Base-by-base conservation (phyloP, 495 filamentous ascomycete species). In the Neurospora cerealis region DNA sequence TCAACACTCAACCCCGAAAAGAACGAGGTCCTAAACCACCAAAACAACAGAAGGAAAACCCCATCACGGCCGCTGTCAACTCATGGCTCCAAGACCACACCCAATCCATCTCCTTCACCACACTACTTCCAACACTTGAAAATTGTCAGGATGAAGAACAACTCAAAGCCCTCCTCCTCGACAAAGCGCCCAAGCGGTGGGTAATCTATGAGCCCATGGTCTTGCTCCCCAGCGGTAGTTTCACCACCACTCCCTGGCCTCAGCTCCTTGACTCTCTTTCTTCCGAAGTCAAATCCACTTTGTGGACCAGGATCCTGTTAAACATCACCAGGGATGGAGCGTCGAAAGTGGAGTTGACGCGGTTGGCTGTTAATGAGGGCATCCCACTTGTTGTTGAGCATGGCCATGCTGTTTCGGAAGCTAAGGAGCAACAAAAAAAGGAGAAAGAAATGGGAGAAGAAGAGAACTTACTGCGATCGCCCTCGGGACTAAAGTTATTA, bases 331-430 rank as follows among this genome's bases (percentile, higher is more conserved):
- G 28, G 7, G 54, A 66, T 32, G 24, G 54, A 19, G 75, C 74
- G 7, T 78, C 48, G 11, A 81, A 79, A 9, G 83, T 74, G 1
- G 41, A 46, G 0, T 75, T 91, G 8, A 93, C 91, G 0, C 91
- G 94, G 76, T 83, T 95, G 11, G 93, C 93, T 17, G 82, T 92
- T 54, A 95, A 93, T 78, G 88, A 89, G 41, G 91, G 37, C 2
- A 38, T 38, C 9, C 37, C 37, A 0, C 9, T 38, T 9, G 37
- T 9, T 38, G 37, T 7, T 38, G 37, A 38, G 2, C 32, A 38
- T n/a, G n/a, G n/a, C n/a, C n/a, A n/a, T n/a, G n/a, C n/a, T n/a
- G n/a, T n/a, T n/a, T n/a, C n/a, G n/a, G n/a, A n/a, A n/a, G n/a
- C n/a, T n/a, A n/a, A n/a, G n/a, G n/a, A n/a, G n/a, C n/a, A n/a